Evolutionary conservation across 1,139 yeast species (phyloP), one percentile per base, ranked within the genome.

Genomic region (Taphrina flavorubra): DNA sequence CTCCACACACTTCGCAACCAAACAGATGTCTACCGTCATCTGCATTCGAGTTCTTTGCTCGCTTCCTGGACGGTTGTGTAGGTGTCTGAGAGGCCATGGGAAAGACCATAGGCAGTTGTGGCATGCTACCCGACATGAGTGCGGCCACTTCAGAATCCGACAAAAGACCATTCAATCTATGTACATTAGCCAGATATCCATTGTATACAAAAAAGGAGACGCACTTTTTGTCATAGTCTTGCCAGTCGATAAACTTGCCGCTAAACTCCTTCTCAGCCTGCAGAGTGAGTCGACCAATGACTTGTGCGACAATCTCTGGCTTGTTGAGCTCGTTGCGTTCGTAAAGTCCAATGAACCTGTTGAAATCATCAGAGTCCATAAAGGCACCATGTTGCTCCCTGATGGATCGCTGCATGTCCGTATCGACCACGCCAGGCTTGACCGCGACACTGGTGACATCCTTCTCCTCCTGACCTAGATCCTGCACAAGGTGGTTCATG

Each of bases 351-450:
- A 44, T 65, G 42, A 65, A 65, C 51, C 49, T 56, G 36, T 37
- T 31, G 55, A 56, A 46, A 20, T 58, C 56, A 18, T 65, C 63
- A 10, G 61, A 44, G 16, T 58, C 58, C 70, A 53, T 65, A 36
- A 44, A 42, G 25, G 63, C 47, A 11, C 59, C 55, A 44, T 58
- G 67, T 53, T 76, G 79, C 34, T 85, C 87, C 75, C 97, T 84
- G 69, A 92, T 91, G 70, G 85, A 87, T 13, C 74, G 76, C 79
- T 92, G 98, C 97, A 92, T 92, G 25, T 80, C 81, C 0, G 98
- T 92, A 76, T 89, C 91, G 1, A 92, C 97, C 1, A 90, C 96
- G 3, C 98, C 98, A 0, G 98, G 98, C 1, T 97, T 97, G 34
- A 92, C 82, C 0, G 97, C 82, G 11, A 90, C 79, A 3, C 89